Evolutionary conservation across 2,329 filamentous ascomycete species (phyloP).

Genomic region (Hypoxylon sp.): DNA sequence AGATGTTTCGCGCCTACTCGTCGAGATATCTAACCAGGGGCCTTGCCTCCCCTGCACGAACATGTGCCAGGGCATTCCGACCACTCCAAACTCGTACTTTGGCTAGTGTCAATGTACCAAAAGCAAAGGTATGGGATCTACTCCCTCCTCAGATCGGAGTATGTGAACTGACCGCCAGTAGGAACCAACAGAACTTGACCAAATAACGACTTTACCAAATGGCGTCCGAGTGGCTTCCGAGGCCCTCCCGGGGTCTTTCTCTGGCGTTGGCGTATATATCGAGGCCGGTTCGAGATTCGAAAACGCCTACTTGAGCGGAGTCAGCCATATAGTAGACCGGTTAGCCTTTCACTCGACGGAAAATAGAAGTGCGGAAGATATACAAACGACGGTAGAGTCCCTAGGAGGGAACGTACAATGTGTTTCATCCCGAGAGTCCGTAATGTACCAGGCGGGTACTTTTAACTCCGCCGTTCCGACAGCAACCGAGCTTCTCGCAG

Average conservation of each 20-base stretch:
- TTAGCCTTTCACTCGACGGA: slow-evolving; percentile 93
- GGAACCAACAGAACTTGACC: slow-evolving; percentile 89
- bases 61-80: slow-evolving; percentile 38
- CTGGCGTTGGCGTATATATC: slow-evolving; percentile 94
- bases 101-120: slow-evolving; percentile 49
- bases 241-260: slow-evolving; percentile 93
- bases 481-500: slow-evolving; percentile 87
- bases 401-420: slow-evolving; percentile 97
- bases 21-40: slow-evolving; percentile 46
- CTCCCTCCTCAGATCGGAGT: not conserved
- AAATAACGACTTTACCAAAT: slow-evolving; percentile 90
- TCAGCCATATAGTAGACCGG: slow-evolving; percentile 96
- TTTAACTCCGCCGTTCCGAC: slow-evolving; percentile 93
- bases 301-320: slow-evolving; percentile 84
- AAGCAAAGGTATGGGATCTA: slow-evolving; percentile 43
- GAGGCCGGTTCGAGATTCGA: slow-evolving; percentile 97
- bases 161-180: slow-evolving; percentile 54
- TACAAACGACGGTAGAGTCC: slow-evolving; percentile 89
- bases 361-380: slow-evolving; percentile 80
- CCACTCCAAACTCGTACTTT: slow-evolving; percentile 44
- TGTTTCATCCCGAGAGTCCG: slow-evolving; percentile 91
- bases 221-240: slow-evolving; percentile 95
- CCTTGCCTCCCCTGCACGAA: slow-evolving; percentile 44
- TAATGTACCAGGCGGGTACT: slow-evolving; percentile 99
- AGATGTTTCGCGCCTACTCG: slow-evolving; percentile 51